Conservation (phyloP, 352 stramenopile genomes). For the Pythium brachiatum region DNA sequence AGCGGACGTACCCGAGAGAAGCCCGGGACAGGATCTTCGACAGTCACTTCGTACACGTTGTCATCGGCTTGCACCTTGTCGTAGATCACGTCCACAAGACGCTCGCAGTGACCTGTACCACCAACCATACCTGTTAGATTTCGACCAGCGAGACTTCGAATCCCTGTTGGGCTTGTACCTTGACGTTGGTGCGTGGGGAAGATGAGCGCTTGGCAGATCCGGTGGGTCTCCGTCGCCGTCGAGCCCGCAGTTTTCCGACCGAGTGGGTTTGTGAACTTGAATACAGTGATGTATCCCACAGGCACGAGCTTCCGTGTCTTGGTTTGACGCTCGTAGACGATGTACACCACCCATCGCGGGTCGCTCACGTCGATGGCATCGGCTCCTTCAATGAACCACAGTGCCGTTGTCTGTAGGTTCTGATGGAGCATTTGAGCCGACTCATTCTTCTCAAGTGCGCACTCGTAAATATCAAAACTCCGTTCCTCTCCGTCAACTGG, state of each 20-base stretch:
- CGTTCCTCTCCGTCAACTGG: constrained; percentile 21
- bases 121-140: background rate
- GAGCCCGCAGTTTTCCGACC: constrained; percentile 41
- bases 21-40: constrained; percentile 80
- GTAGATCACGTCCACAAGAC: constrained; percentile 67
- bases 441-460: constrained; percentile 48
- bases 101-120: constrained; percentile 60
- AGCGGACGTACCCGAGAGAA: constrained; percentile 63
- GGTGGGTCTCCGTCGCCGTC: constrained; percentile 59
- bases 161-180: constrained; percentile 28
- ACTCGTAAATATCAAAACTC: constrained; percentile 73
- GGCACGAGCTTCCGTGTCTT: constrained; percentile 29
- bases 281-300: constrained; percentile 76
- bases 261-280: constrained; percentile 81
- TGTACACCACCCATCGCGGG: constrained; percentile 75
- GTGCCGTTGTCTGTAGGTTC: constrained; percentile 68
- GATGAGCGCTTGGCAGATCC: constrained; percentile 82
- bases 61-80: constrained; percentile 44
- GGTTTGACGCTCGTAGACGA: constrained; percentile 55
- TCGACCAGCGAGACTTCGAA: background rate
- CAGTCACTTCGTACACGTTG: constrained; percentile 77
- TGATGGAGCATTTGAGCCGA: constrained; percentile 48
- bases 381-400: constrained; percentile 88
- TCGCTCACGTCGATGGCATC: constrained; percentile 73
- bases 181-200: constrained; percentile 79